phyloP scores from a whole-genome alignment of 345 rosid species.

The Gossypium sturtianum region DNA sequence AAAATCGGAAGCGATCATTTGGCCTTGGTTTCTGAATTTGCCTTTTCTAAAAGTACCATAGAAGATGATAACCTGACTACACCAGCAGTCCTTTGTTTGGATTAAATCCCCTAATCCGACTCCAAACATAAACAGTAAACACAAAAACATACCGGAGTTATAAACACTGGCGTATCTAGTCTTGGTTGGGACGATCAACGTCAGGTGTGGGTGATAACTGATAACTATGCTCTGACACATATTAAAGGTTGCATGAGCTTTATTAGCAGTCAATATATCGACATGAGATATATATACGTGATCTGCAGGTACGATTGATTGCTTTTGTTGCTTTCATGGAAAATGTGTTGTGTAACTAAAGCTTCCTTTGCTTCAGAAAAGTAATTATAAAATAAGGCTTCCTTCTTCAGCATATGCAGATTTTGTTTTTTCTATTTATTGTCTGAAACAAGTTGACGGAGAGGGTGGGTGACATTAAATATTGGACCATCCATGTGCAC shows the following conservation, averaged over 20 bases:
- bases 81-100: background rate
- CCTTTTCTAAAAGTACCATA: slow-evolving; percentile 22
- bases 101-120: background rate
- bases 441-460: background rate
- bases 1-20: slow-evolving; percentile 78
- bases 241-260: background rate
- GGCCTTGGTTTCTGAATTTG: slow-evolving; percentile 72
- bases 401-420: background rate
- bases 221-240: background rate
- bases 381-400: background rate
- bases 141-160: background rate
- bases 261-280: background rate
- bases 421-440: background rate
- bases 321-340: background rate
- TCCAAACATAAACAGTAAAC: background rate
- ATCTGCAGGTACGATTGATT: no score
- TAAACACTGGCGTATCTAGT: background rate
- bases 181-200: background rate
- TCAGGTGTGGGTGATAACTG: background rate
- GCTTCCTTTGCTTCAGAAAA: background rate
- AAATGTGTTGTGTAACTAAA: background rate
- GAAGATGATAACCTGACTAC: background rate
- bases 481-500: background rate
- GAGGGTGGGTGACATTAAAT: background rate
- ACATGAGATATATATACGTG: background rate